Conservation (phyloP, 2,329 filamentous ascomycete genomes). For the Paraphoma chrysanthemicola region DNA sequence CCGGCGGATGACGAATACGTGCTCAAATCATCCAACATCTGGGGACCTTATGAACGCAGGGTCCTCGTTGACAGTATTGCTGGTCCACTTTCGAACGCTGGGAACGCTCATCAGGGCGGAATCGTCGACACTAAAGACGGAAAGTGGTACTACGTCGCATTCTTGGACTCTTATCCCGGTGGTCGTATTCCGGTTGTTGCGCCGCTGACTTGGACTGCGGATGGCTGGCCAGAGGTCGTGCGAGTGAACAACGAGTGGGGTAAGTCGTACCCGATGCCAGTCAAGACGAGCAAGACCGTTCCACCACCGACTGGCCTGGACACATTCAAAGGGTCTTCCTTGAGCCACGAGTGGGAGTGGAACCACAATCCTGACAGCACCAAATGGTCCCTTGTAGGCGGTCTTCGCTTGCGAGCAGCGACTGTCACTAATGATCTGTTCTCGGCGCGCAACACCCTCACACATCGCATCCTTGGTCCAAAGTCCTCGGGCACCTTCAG, state of each 20-base stretch:
- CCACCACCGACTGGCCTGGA: conserved; percentile 52
- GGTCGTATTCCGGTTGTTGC: conserved; percentile 66
- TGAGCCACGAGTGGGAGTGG: conserved; percentile 64
- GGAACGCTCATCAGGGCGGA: conserved; percentile 62
- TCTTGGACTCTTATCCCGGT: conserved; percentile 62
- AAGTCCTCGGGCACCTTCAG: conserved; percentile 57
- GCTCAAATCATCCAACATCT: conserved; percentile 58
- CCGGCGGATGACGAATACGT: conserved; percentile 58
- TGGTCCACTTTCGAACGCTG: conserved; percentile 55
- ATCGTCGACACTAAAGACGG: conserved; percentile 60
- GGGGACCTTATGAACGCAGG: conserved; percentile 60
- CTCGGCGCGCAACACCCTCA: conserved; percentile 52
- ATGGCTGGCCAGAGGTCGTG: conserved; percentile 60
- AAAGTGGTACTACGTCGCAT: conserved; percentile 67
- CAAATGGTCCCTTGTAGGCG: conserved; percentile 54
- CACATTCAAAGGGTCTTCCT: conserved; percentile 51
- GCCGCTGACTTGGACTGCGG: conserved; percentile 59
- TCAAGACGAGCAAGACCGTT: conserved; percentile 39
- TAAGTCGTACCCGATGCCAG: conserved; percentile 49
- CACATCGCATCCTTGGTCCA: conserved; percentile 51
- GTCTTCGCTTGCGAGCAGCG: conserved; percentile 56
- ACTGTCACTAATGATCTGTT: conserved; percentile 61
- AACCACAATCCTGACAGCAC: conserved; percentile 66
- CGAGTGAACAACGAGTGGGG: conserved; percentile 58
- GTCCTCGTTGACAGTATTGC: conserved; percentile 53